Conservation (phyloP, 139 green algal species). For the Chlorella sp. region DNA sequence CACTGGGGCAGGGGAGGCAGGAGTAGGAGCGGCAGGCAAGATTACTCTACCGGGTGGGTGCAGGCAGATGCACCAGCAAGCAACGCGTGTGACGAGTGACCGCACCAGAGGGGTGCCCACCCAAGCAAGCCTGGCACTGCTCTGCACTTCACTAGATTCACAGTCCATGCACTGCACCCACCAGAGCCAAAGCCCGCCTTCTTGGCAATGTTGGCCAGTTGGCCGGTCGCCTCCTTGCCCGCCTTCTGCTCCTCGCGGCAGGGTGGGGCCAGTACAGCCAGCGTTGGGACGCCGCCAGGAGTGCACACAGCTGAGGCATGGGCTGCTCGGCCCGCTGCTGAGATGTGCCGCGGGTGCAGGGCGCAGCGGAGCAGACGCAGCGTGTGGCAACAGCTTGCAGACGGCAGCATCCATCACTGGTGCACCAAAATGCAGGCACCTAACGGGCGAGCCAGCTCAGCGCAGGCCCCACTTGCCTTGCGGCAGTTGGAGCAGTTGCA, state of each 20-base stretch:
- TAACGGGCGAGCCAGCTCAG: too few relatives aligned
- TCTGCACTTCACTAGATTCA: neutral
- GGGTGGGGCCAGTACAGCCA: too few relatives aligned
- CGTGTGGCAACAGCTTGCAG: too few relatives aligned
- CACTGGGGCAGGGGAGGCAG: conserved; percentile 24
- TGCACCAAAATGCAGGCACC: too few relatives aligned
- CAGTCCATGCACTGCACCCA: neutral
- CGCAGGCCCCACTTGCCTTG: conserved; percentile 48
- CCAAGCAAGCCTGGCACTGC: too few relatives aligned
- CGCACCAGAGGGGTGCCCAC: too few relatives aligned
- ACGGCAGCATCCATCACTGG: too few relatives aligned
- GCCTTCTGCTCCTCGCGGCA: conserved; percentile 55
- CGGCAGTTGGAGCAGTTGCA: conserved; percentile 74
- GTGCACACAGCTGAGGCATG: too few relatives aligned
- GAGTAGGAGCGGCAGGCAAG: neutral
- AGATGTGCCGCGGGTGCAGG: too few relatives aligned
- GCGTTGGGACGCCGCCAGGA: too few relatives aligned
- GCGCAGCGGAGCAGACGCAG: too few relatives aligned
- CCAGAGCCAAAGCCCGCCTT: conserved; percentile 53
- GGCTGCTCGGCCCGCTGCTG: too few relatives aligned
- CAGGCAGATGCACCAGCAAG: neutral
- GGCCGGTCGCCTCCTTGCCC: conserved; percentile 60
- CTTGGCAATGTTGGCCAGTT: conserved; percentile 52
- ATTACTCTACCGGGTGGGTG: neutral
- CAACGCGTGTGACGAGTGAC: neutral